A percentile compares a stretch with the other conserved stretches of the same genome.
phyloP scores from a whole-genome alignment of 2,329 filamentous ascomycete genomes.

The Aotearoamyces nothofagi region DNA sequence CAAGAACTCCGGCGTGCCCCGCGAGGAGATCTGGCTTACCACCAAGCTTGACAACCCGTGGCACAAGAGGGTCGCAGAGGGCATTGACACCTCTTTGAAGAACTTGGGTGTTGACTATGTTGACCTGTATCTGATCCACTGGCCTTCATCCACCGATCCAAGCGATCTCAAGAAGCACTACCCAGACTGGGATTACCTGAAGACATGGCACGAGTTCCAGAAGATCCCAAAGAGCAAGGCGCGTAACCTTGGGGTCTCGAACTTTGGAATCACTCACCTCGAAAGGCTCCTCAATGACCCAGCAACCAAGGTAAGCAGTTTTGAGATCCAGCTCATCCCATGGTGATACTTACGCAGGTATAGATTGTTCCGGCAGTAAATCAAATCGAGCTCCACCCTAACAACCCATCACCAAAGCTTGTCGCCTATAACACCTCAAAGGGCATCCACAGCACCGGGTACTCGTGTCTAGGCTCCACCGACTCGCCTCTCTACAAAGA shows the following conservation, averaged over 20 bases:
- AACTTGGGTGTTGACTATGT: conserved; percentile 49
- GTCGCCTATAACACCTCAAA: conserved; percentile 57
- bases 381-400: conserved; percentile 71
- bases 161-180: conserved; percentile 50
- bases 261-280: conserved; percentile 70
- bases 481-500: conserved; percentile 58
- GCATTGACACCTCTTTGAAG: conserved; percentile 41
- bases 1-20: conserved; percentile 45
- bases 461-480: conserved; percentile 59
- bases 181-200: conserved; percentile 66
- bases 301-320: conserved; percentile 35
- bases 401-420: conserved; percentile 68
- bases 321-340: not conserved
- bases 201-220: conserved; percentile 64
- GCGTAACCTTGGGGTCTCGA: conserved; percentile 71
- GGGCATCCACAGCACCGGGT: conserved; percentile 61
- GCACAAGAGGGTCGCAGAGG: conserved; percentile 54
- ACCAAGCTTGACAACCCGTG: conserved; percentile 74
- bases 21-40: conserved; percentile 54
- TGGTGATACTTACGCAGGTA: conserved; percentile 1
- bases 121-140: conserved; percentile 60
- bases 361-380: conserved; percentile 53
- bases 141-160: conserved; percentile 50
- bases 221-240: conserved; percentile 57
- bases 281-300: conserved; percentile 59